Conservation (phyloP, 2,329 filamentous ascomycete genomes). For the Stagonosporopsis tanaceti region DNA sequence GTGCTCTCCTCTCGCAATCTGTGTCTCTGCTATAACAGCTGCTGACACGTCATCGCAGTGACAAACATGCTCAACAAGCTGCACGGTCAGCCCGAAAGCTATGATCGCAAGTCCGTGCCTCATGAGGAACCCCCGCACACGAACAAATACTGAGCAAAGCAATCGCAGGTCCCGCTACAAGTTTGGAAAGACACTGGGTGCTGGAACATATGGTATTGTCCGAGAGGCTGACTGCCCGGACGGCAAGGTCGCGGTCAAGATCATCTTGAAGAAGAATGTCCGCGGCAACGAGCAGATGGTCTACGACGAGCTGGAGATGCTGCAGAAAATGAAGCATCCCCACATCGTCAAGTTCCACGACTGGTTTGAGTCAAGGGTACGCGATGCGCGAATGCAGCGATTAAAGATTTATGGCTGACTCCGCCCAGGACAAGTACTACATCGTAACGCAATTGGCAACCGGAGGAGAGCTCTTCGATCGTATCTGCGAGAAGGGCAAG, state of each 20-base stretch:
- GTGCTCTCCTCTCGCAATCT: slow-evolving; percentile 26
- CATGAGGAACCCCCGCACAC: slow-evolving; percentile 26
- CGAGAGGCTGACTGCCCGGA: slow-evolving; percentile 86
- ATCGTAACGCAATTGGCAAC: slow-evolving; percentile 97
- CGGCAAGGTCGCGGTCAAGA: slow-evolving; percentile 95
- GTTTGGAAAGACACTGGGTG: slow-evolving; percentile 92
- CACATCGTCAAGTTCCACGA: slow-evolving; percentile 98
- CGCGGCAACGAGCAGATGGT: slow-evolving; percentile 99
- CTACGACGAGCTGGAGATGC: slow-evolving; percentile 93
- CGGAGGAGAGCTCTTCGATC: slow-evolving; percentile 95
- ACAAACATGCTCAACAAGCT: slow-evolving; percentile 93
- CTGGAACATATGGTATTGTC: slow-evolving; percentile 98
- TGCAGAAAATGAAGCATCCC: slow-evolving; percentile 88
- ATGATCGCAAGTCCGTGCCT: slow-evolving; percentile 87
- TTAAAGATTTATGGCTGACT: slow-evolving; percentile 26
- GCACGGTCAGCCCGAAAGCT: slow-evolving; percentile 95
- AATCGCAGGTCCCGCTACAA: slow-evolving; percentile 77
- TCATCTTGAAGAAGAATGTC: slow-evolving; percentile 99
- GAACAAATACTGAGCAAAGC: slow-evolving; percentile 40
- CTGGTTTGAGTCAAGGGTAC: slow-evolving; percentile 97
- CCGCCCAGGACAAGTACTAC: slow-evolving; percentile 92
- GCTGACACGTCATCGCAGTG: slow-evolving; percentile 62
- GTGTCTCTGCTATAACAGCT: slow-evolving; percentile 4
- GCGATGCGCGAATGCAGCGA: slow-evolving; percentile 34
- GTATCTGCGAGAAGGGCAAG: slow-evolving; percentile 96